Conservation (phyloP, 202 grass and related monocot genomes). For the Brachypodium distachyon region DNA sequence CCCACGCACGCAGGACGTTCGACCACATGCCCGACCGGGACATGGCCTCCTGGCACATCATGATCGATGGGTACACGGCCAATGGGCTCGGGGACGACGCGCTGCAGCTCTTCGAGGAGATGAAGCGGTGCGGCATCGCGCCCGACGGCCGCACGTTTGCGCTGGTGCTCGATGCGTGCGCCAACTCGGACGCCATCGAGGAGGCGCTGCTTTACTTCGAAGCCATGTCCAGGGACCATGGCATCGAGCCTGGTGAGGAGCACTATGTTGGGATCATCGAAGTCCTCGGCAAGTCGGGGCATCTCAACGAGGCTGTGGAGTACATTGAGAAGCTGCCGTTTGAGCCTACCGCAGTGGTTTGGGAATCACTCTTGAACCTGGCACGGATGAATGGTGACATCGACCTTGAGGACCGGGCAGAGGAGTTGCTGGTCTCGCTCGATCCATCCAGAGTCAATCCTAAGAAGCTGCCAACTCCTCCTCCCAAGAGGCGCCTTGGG, state of each 20-base stretch:
- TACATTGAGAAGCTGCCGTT: conserved; percentile 91
- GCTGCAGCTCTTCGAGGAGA: conserved; percentile 70
- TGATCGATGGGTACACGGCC: conserved; percentile 69
- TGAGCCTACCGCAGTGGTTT: conserved; percentile 47
- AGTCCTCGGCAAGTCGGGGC: conserved; percentile 79
- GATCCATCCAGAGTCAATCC: conserved; percentile 50
- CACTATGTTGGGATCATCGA: conserved; percentile 81
- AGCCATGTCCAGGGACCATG: conserved; percentile 66
- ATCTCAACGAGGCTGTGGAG: conserved; percentile 77
- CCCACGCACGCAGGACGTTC: conserved; percentile 73
- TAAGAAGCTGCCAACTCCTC: conserved; percentile 54
- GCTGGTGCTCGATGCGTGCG: conserved; percentile 70
- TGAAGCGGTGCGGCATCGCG: conserved; percentile 42
- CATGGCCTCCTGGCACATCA: conserved; percentile 82
- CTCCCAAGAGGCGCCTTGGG: conserved; percentile 69
- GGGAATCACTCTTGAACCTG: conserved; percentile 69
- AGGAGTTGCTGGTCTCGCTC: conserved; percentile 61
- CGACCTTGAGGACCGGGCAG: conserved; percentile 78
- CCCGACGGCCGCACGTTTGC: conserved; percentile 48
- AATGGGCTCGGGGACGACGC: conserved; percentile 70
- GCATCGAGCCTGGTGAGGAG: conserved; percentile 55
- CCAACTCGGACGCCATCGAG: conserved; percentile 83
- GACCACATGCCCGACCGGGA: conserved; percentile 89
- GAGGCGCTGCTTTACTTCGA: conserved; percentile 86
- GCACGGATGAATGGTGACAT: conserved; percentile 77